Percentiles rank a stretch among this genome's conserved stretches.
Evolutionary conservation across 192 early-diverging fungal genomes (phyloP).

Genomic region (Phlyctochytrium planicorne): DNA sequence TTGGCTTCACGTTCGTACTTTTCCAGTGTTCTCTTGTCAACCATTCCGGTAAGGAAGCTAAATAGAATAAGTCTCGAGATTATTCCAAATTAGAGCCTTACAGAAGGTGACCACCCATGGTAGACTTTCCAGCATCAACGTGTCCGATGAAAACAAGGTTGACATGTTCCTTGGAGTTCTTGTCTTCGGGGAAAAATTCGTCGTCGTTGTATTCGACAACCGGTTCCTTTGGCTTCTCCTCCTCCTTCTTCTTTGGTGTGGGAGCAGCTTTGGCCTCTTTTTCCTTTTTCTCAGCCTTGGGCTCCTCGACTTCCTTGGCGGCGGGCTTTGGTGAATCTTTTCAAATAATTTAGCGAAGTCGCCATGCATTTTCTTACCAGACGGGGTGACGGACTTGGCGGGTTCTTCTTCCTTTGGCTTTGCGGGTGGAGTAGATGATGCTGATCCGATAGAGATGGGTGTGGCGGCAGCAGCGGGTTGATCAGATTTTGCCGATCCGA

Average conservation of each 20-base stretch:
- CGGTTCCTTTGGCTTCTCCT: slow-evolving; percentile 1
- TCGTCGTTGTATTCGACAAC: slow-evolving; percentile 41
- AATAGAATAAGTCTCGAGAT: slow-evolving; percentile 14
- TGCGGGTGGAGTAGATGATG: neutral
- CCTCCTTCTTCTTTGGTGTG: neutral
- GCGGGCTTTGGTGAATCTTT: neutral
- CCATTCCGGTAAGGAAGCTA: slow-evolving; percentile 93
- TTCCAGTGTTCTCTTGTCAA: slow-evolving; percentile 99
- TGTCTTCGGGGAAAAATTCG: slow-evolving; percentile 30
- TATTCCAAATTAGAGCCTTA: slow-evolving; percentile 39
- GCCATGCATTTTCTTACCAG: no score
- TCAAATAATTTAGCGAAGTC: no score
- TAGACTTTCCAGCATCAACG: slow-evolving; percentile 95
- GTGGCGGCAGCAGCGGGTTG: no score
- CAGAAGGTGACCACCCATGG: slow-evolving; percentile 97
- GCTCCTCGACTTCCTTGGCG: slow-evolving; percentile 16
- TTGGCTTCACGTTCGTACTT: slow-evolving; percentile 99
- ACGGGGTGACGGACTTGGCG: no score
- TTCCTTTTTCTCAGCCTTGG: slow-evolving; percentile 11
- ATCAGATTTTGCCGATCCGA: slow-evolving; percentile 4
- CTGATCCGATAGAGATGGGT: neutral
- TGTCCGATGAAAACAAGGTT: slow-evolving; percentile 99
- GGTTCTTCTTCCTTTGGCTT: neutral
- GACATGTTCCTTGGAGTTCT: slow-evolving; percentile 78
- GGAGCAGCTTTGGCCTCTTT: neutral